Evolutionary conservation across 345 rosid species (phyloP), one percentile per base, ranked within the genome.

Genomic region (Streptanthus diversifolius): DNA sequence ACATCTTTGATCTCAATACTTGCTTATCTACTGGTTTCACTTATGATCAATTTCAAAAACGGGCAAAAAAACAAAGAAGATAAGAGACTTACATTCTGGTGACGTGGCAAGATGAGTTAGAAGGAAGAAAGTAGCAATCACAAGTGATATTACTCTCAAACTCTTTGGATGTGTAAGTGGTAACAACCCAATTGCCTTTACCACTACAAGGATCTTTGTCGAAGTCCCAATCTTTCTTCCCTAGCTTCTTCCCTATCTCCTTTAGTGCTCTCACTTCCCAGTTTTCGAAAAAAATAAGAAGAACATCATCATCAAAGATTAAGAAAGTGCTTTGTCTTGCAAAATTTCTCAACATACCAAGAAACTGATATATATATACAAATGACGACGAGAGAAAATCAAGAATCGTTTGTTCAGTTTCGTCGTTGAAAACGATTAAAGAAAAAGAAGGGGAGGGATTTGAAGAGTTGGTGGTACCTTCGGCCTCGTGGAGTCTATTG

Each of bases 121-220:
- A 52, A 56, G 71, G 70, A 64, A 33, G 49, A 8, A 12, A 64
- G 21, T 77, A 85, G 78, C 93, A 91, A 41, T 77, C 63, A 32
- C 97, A 93, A 51, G 74, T 80, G 53, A 93, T 78, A 22, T 35
- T 84, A 84, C 85, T 89, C 73, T 83, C 84, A 60, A 80, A 65
- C 8, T 83, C 85, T 77, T 71, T 75, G 52, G 53, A 21, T 32
- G 57, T 71, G 17, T 74, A 85, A 18, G 17, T 9, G 10, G 68
- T 18, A 2, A 32, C 36, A 0, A 12, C 48, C 95, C 93, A 90
- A 40, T 82, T 89, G 77, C 87, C 89, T 71, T 80, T 67, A 17
- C 90, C 85, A 69, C 88, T 84, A 74, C 97, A 93, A 13, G 97
- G 97, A 71, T 91, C 98, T 60, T 79, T 75, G 14, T 74, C 68